Conservation (phyloP, 2,329 filamentous ascomycete species). For the Aspergillus brunneoviolaceus region DNA sequence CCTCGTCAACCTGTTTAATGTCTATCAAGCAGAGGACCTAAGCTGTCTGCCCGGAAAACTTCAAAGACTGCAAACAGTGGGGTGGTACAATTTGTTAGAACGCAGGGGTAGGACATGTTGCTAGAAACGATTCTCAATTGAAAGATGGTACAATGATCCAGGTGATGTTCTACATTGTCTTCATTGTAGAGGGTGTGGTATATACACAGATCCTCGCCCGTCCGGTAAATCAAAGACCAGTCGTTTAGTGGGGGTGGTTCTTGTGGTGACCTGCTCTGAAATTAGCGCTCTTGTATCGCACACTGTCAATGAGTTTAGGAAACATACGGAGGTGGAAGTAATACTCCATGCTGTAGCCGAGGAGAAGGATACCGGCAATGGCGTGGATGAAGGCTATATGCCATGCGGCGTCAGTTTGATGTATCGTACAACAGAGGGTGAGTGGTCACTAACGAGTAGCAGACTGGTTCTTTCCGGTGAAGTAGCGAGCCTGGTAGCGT, state of each 20-base stretch:
- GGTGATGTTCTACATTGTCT: conserved; percentile 27
- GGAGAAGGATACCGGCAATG: conserved; percentile 70
- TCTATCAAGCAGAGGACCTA: not conserved
- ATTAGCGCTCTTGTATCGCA: conserved; percentile 8
- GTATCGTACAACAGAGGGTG: not conserved
- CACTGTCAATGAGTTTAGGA: not conserved
- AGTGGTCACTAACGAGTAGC: conserved; percentile 71
- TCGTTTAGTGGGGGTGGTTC: conserved; percentile 93
- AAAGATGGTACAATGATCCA: conserved; percentile 16
- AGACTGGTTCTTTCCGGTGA: conserved; percentile 82
- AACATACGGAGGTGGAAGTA: conserved; percentile 98
- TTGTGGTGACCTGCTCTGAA: conserved; percentile 85
- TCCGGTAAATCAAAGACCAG: conserved; percentile 17
- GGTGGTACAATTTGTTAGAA: too few species aligned
- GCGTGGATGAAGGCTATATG: conserved; percentile 79
- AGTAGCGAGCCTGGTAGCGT: conserved; percentile 84
- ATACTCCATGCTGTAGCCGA: conserved; percentile 98
- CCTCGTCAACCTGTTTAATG: not conserved
- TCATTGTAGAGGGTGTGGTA: conserved; percentile 37
- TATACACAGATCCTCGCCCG: conserved; percentile 40
- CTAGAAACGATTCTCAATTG: not conserved
- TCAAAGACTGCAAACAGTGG: too few species aligned
- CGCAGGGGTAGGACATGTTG: too few species aligned
- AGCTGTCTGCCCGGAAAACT: not conserved
- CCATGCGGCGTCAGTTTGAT: conserved; percentile 9